Conservation (phyloP, 345 rosid genomes). For the Sonneratia caseolaris region DNA sequence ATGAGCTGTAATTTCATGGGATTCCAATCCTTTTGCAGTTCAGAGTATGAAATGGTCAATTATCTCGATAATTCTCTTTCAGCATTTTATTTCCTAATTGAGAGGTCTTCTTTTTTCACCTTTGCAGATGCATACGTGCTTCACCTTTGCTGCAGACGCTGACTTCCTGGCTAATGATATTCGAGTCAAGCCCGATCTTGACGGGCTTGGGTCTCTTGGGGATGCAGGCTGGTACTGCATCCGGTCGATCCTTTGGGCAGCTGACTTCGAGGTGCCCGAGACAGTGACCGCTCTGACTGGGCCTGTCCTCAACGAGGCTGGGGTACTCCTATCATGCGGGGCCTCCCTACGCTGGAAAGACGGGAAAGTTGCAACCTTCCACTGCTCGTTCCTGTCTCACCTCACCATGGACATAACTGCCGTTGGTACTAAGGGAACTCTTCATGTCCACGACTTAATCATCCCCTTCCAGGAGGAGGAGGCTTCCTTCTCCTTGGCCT, state of each 20-base stretch:
- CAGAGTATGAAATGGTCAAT: neutral
- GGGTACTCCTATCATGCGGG: conserved; percentile 59
- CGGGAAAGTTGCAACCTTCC: conserved; percentile 46
- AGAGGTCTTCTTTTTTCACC: neutral
- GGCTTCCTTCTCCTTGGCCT: conserved; percentile 30
- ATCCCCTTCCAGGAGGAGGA: conserved; percentile 60
- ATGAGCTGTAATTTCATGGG: neutral
- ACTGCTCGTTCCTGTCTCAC: conserved; percentile 67
- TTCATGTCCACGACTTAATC: conserved; percentile 55
- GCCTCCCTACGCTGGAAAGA: conserved; percentile 66
- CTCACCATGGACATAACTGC: conserved; percentile 69
- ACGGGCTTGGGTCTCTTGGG: conserved; percentile 75
- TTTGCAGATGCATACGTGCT: conserved; percentile 50
- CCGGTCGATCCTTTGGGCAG: conserved; percentile 44
- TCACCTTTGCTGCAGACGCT: conserved; percentile 37
- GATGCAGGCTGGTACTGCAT: conserved; percentile 87
- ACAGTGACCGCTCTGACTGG: conserved; percentile 40
- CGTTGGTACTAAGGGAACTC: conserved; percentile 51
- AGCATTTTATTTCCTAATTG: neutral
- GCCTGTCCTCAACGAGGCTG: conserved; percentile 44
- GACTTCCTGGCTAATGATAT: conserved; percentile 53
- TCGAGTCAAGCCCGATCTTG: conserved; percentile 82
- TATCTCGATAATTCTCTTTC: neutral
- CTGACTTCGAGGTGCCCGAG: conserved; percentile 57
- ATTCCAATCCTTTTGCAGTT: neutral